Conservation (phyloP, 257 asterid species). For the Anisodus acutangulus region DNA sequence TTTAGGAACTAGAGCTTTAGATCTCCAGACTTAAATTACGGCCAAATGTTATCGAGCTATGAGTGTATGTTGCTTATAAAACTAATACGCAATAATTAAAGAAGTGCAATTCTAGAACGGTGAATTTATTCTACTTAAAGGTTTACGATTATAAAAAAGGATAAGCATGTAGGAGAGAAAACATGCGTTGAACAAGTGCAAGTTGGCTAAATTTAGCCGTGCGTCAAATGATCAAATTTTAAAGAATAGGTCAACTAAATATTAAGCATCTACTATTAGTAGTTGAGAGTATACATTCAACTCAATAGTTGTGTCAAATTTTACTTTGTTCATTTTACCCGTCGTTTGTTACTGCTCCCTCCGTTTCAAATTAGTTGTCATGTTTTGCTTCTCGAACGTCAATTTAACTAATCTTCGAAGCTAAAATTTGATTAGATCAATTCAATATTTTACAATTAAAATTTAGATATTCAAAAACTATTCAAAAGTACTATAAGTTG, state of each 20-base stretch:
- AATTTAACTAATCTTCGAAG: no score
- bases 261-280: not conserved
- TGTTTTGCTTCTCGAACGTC: no score
- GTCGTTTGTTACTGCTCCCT: not conserved
- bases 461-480: no score
- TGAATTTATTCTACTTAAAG: not conserved
- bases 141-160: not conserved
- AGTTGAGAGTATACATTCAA: not conserved
- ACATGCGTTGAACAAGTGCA: not conserved
- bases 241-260: not conserved
- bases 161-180: not conserved
- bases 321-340: not conserved
- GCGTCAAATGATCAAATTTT: not conserved
- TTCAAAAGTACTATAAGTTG: no score
- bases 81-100: not conserved
- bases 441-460: no score
- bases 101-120: not conserved
- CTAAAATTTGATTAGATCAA: no score
- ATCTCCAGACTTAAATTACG: not conserved
- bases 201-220: not conserved
- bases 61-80: not conserved
- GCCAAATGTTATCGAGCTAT: not conserved
- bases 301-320: slow-evolving; percentile 18
- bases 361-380: no score
- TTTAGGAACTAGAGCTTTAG: not conserved